These are phyloP conservation scores for Barnettozyma salicaria DNA, from an alignment of 805 yeast genomes.

Conservation along the genomic window DNA sequence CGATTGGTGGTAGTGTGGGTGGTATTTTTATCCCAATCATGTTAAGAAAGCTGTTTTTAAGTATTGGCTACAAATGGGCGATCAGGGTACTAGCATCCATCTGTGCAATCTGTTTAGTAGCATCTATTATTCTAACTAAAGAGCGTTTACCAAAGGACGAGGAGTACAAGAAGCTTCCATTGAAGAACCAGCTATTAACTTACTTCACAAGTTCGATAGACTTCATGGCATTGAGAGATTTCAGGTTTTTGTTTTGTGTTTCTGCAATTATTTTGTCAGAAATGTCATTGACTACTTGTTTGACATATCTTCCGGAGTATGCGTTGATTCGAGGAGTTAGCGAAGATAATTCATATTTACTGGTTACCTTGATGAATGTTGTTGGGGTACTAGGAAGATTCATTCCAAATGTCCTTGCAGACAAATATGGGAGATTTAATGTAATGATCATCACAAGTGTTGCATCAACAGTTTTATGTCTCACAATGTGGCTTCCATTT, in stretches of 20 bases:
- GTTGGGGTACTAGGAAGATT: constrained; percentile 31
- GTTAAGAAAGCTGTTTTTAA: constrained; percentile 42
- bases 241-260: constrained; percentile 36
- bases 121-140: constrained; percentile 32
- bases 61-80: constrained; percentile 57
- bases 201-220: constrained; percentile 27
- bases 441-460: constrained; percentile 32
- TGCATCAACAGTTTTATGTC: constrained; percentile 30
- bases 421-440: constrained; percentile 41
- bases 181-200: constrained; percentile 22
- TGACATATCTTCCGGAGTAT: constrained; percentile 48
- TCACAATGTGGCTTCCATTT: constrained; percentile 34
- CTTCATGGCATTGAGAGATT: constrained; percentile 37
- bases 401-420: constrained; percentile 30
- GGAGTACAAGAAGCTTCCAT: constrained; percentile 22
- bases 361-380: constrained; percentile 37
- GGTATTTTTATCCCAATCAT: constrained; percentile 52
- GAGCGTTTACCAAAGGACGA: constrained; percentile 38
- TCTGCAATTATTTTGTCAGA: constrained; percentile 41
- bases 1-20: constrained; percentile 53
- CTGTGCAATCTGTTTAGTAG: constrained; percentile 33
- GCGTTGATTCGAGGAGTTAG: constrained; percentile 21
- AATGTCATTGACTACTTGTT: constrained; percentile 38
- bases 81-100: constrained; percentile 47
- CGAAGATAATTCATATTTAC: constrained; percentile 31